phyloP scores from a whole-genome alignment of 352 stramenopile genomes.

The Globisporangium recalcitrans region DNA sequence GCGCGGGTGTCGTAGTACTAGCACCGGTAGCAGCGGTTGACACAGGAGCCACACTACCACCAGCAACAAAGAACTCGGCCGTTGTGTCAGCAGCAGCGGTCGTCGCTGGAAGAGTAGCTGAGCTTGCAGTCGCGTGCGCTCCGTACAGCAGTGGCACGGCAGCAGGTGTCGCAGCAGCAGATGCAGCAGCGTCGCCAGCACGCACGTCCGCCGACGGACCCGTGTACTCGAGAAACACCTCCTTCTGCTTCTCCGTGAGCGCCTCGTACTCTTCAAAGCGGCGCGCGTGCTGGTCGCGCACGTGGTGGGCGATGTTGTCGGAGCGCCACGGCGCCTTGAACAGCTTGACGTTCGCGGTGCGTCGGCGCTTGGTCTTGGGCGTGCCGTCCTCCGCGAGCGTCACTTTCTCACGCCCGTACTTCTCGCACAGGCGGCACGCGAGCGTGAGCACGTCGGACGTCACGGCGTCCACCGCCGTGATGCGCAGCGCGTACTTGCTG shows the following conservation, averaged over 20 bases:
- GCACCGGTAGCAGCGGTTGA: neutral
- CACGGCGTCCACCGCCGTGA: constrained; percentile 14
- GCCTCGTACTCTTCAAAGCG: constrained; percentile 15
- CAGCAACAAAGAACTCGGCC: neutral
- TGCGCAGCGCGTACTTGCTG: constrained; percentile 16
- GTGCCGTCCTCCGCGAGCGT: neutral
- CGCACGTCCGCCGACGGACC: neutral
- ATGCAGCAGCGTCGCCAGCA: neutral
- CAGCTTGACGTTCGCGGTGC: constrained; percentile 15
- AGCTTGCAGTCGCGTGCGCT: neutral
- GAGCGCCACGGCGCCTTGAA: constrained; percentile 20
- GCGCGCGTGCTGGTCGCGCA: constrained; percentile 13
- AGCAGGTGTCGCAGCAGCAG: neutral
- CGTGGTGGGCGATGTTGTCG: constrained; percentile 18
- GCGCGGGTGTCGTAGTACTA: neutral
- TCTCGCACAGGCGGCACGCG: constrained; percentile 17
- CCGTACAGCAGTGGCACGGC: neutral
- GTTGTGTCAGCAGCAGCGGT: neutral
- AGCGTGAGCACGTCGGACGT: constrained; percentile 15
- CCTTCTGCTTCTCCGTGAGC: constrained; percentile 18
- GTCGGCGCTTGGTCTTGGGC: constrained; percentile 11
- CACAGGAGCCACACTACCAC: neutral
- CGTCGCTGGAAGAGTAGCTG: neutral
- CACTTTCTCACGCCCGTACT: constrained; percentile 18
- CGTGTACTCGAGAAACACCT: constrained; percentile 14